phyloP scores from a whole-genome alignment of 768 basidiomycete species.

The Clitopilus passeckerianus region DNA sequence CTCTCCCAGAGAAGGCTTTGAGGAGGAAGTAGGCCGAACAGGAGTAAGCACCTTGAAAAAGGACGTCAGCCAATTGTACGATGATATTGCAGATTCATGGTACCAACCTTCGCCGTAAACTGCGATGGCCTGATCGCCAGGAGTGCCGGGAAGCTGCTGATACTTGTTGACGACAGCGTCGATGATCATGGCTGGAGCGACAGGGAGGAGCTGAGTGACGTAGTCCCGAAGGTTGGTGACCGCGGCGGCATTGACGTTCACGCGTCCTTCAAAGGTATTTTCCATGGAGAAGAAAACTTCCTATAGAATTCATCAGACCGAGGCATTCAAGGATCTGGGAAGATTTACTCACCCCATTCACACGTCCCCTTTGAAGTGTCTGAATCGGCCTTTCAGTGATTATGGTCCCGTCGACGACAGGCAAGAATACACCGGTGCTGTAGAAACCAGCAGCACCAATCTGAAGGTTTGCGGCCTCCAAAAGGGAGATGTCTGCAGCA shows the following conservation, averaged over 20 bases:
- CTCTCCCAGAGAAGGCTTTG: constrained; percentile 19
- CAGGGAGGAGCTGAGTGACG: constrained; percentile 32
- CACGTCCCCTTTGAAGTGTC: constrained; percentile 25
- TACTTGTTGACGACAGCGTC: constrained; percentile 22
- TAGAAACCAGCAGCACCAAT: constrained; percentile 26
- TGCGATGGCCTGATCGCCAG: constrained; percentile 23
- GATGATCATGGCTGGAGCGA: constrained; percentile 19
- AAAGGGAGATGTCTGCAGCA: constrained; percentile 17
- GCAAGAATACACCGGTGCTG: constrained; percentile 32
- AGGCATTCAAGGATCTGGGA: background rate
- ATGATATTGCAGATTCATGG: background rate
- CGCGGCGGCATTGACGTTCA: constrained; percentile 28
- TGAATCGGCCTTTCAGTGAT: constrained; percentile 35
- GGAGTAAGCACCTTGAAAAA: constrained; percentile 31
- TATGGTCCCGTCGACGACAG: constrained; percentile 43
- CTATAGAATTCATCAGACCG: constrained; percentile 12
- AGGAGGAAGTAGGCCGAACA: constrained; percentile 38
- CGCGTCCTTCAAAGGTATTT: constrained; percentile 31
- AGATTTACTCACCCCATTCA: constrained; percentile 33
- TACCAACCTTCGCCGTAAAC: constrained; percentile 35
- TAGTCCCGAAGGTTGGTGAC: constrained; percentile 24
- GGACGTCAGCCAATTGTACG: background rate
- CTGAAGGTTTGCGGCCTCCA: constrained; percentile 27
- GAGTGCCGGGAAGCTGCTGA: constrained; percentile 19
- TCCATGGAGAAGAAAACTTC: constrained; percentile 28